A percentile compares a stretch with the other conserved stretches of the same genome.
phyloP scores from a whole-genome alignment of 2,329 filamentous ascomycete species.

The Apiospora arundinis region DNA sequence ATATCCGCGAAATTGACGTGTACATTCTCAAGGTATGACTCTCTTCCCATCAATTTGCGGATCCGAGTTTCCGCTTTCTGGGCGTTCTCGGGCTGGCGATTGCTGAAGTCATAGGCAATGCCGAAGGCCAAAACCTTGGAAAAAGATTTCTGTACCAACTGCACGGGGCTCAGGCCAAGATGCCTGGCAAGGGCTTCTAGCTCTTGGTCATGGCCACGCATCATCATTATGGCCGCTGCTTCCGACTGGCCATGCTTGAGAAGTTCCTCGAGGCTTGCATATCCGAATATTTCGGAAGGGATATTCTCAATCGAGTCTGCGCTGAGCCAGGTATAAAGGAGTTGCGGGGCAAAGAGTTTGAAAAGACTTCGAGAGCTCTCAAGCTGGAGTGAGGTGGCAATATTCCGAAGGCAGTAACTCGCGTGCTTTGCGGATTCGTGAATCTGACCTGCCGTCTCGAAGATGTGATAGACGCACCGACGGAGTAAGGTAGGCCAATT shows the following conservation, averaged over 20 bases:
- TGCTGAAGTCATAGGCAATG: constrained; percentile 75
- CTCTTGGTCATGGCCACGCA: constrained; percentile 75
- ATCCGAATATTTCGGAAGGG: constrained; percentile 87
- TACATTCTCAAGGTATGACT: constrained; percentile 67
- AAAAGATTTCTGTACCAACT: constrained; percentile 73
- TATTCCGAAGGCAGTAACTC: constrained; percentile 69
- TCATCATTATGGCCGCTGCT: constrained; percentile 78
- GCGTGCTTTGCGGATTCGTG: constrained; percentile 72
- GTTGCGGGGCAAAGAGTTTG: constrained; percentile 81
- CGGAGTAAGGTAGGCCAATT: constrained; percentile 86
- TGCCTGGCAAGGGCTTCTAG: constrained; percentile 64
- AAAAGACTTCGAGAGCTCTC: constrained; percentile 75
- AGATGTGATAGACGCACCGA: constrained; percentile 90
- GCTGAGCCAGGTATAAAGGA: constrained; percentile 90
- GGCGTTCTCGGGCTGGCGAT: constrained; percentile 46
- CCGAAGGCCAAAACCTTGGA: constrained; percentile 83
- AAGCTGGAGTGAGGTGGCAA: constrained; percentile 71
- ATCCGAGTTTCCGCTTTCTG: constrained; percentile 70
- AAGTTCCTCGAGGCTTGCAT: constrained; percentile 70
- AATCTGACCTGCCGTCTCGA: constrained; percentile 84
- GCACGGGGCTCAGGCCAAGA: constrained; percentile 58
- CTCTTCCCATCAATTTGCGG: constrained; percentile 71
- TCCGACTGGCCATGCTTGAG: constrained; percentile 77
- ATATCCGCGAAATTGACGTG: constrained; percentile 78
- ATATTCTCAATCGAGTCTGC: constrained; percentile 70